phyloP scores from a whole-genome alignment of 805 yeast species.

The Suhomyces emberorum region DNA sequence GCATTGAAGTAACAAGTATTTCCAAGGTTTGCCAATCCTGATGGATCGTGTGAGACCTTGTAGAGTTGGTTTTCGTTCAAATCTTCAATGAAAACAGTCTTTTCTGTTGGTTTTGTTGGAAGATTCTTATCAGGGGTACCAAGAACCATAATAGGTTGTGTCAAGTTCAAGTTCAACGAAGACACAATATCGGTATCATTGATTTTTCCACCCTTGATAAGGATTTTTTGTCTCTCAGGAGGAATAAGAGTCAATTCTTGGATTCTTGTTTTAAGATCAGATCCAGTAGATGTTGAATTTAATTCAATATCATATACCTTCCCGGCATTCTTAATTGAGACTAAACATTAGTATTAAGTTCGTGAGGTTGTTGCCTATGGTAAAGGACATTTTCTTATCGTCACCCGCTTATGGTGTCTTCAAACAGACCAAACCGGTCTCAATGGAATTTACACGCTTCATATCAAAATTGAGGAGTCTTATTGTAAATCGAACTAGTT shows the following conservation, averaged over 20 bases:
- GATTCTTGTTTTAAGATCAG: conserved; percentile 64
- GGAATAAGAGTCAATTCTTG: conserved; percentile 77
- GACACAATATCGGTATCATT: conserved; percentile 61
- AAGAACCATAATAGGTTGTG: conserved; percentile 76
- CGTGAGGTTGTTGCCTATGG: too few relatives aligned
- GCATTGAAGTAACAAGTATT: conserved; percentile 78
- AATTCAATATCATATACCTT: conserved; percentile 40
- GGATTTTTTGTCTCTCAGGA: conserved; percentile 83
- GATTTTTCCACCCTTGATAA: conserved; percentile 86
- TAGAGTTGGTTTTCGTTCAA: conserved; percentile 44
- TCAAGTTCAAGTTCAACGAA: conserved; percentile 54
- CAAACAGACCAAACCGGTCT: too few relatives aligned
- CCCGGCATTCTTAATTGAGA: conserved; percentile 41
- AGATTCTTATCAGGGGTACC: conserved; percentile 81
- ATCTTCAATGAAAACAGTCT: conserved; percentile 68
- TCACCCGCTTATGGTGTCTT: too few relatives aligned
- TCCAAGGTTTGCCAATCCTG: conserved; percentile 68
- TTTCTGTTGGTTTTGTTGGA: conserved; percentile 49
- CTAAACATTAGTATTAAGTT: conserved; percentile 9
- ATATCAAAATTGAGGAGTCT: too few relatives aligned
- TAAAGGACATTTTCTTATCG: too few relatives aligned
- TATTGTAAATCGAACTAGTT: too few relatives aligned
- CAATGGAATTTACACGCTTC: too few relatives aligned
- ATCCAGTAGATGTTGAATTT: conserved; percentile 54
- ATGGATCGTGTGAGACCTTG: conserved; percentile 46